phyloP scores from a whole-genome alignment of 2,329 filamentous ascomycete genomes.

The Fusarium sp. region DNA sequence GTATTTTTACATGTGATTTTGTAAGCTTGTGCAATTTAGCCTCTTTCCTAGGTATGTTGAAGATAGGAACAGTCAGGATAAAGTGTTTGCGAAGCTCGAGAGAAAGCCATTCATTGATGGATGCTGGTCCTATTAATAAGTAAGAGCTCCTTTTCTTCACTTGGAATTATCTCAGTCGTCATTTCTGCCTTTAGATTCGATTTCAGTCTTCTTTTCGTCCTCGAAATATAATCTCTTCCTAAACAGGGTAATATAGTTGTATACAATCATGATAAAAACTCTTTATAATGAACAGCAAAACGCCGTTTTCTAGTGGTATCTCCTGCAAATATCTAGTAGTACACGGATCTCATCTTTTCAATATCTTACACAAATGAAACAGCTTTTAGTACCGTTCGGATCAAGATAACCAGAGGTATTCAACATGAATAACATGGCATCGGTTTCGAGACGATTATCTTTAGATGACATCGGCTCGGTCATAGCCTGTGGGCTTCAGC shows the following conservation, averaged over 20 bases:
- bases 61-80: no score
- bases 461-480: conserved; percentile 83
- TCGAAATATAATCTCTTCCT: conserved; percentile 2
- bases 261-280: neutral
- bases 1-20: no score
- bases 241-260: neutral
- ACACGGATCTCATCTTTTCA: neutral
- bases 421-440: neutral
- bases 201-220: neutral
- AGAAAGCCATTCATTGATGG: no score
- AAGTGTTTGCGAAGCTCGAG: no score
- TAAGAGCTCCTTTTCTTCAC: neutral
- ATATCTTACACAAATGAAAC: conserved; percentile 6
- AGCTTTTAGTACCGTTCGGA: conserved; percentile 8
- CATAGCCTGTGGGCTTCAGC: conserved; percentile 79
- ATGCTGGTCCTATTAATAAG: neutral
- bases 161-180: neutral
- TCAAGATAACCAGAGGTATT: neutral
- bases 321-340: conserved; percentile 6
- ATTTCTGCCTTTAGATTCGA: neutral
- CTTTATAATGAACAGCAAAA: neutral
- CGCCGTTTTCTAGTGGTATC: conserved; percentile 32
- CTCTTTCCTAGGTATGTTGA: no score
- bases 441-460: neutral
- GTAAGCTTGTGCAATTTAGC: no score